Evolutionary conservation across 768 basidiomycete genomes (phyloP).

Genomic region (Leccinum sublutescens): DNA sequence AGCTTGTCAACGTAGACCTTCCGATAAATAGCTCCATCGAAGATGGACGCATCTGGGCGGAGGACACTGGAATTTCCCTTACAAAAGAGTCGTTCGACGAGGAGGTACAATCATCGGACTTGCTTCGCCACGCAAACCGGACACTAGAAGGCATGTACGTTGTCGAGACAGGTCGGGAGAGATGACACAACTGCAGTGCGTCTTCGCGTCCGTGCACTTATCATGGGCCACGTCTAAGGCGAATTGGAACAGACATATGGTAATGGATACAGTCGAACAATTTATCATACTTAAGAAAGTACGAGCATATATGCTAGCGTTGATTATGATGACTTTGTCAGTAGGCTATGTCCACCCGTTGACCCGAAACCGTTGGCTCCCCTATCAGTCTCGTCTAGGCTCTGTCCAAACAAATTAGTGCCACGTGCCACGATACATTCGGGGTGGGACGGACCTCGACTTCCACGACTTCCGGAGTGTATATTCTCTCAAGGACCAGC

Average conservation of each 20-base stretch:
- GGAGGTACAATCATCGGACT: conserved; percentile 37
- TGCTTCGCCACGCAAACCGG: conserved; percentile 53
- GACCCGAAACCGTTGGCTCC: conserved; percentile 92
- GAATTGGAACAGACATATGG: neutral
- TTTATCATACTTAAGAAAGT: conserved; percentile 2
- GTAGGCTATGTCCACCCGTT: conserved; percentile 77
- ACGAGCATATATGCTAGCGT: neutral
- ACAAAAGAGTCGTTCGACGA: conserved; percentile 20
- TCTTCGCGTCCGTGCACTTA: neutral
- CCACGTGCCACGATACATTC: neutral
- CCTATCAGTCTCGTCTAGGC: conserved; percentile 81
- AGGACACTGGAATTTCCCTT: conserved; percentile 36
- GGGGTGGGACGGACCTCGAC: conserved; percentile 58
- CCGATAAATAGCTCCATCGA: conserved; percentile 33
- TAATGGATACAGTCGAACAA: neutral
- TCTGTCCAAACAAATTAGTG: conserved; percentile 40
- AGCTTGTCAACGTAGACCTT: conserved; percentile 46
- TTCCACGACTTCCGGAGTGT: conserved; percentile 80
- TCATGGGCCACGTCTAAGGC: neutral
- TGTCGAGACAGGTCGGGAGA: conserved; percentile 47
- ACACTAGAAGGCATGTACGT: conserved; percentile 54
- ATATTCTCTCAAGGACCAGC: conserved; percentile 88
- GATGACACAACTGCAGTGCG: conserved; percentile 15
- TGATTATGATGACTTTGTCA: conserved; percentile 29
- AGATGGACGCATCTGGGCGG: conserved; percentile 44